These are phyloP conservation scores for Didymella arachidicola DNA, from an alignment of 2,329 filamentous ascomycete genomes.

Conservation along the genomic window DNA sequence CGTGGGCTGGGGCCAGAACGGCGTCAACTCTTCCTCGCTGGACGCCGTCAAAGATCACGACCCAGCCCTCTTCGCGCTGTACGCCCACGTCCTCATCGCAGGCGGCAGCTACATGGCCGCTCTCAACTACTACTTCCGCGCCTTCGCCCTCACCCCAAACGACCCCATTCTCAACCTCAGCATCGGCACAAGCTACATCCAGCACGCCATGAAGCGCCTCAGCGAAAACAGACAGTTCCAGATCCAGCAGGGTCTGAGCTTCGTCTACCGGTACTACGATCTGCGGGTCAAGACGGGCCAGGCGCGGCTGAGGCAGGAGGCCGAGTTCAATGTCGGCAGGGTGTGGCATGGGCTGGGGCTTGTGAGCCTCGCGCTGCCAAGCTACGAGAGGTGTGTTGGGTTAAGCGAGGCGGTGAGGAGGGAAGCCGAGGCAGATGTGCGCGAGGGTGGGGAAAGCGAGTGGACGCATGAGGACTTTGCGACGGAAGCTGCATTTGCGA, in stretches of 20 bases:
- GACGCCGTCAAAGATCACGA: constrained; percentile 62
- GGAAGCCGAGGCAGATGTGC: constrained; percentile 12
- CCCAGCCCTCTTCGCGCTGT: constrained; percentile 82
- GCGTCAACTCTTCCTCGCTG: constrained; percentile 49
- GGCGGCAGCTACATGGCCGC: constrained; percentile 85
- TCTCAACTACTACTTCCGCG: constrained; percentile 82
- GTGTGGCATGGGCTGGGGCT: constrained; percentile 80
- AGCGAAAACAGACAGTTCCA: constrained; percentile 89
- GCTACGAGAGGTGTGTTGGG: constrained; percentile 69
- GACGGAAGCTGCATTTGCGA: constrained; percentile 75
- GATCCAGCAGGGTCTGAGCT: constrained; percentile 83
- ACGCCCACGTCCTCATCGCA: constrained; percentile 87
- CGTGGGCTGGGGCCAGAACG: constrained; percentile 51
- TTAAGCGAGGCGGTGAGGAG: constrained; percentile 56
- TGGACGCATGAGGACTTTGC: constrained; percentile 64
- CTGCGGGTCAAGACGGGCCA: constrained; percentile 58
- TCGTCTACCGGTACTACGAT: constrained; percentile 77
- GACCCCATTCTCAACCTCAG: constrained; percentile 83
- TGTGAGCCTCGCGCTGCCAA: constrained; percentile 73
- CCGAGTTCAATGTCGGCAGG: constrained; percentile 80
- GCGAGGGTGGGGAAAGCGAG: constrained; percentile 20
- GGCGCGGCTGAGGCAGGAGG: constrained; percentile 70
- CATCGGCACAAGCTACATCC: constrained; percentile 78
- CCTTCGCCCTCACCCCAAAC: constrained; percentile 71
- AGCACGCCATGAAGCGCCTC: constrained; percentile 88